Percentiles rank a stretch among this genome's conserved stretches.
These are phyloP conservation scores for Boletus vermiculosoides DNA, from an alignment of 768 basidiomycete species.

Conservation along the genomic window DNA sequence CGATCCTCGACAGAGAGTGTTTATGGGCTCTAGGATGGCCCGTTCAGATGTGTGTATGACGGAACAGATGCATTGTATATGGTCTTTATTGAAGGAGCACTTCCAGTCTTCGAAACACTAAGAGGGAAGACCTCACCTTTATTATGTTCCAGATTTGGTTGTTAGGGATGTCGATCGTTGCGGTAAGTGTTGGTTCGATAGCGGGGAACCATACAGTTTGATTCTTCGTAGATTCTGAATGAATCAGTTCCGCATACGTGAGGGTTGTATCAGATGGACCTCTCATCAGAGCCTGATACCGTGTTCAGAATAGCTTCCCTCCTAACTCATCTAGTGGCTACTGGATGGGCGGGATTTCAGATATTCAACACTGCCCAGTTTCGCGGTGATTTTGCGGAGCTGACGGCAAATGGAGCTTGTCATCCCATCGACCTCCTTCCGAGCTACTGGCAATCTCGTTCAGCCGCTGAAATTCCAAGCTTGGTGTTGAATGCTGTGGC, in stretches of 20 bases:
- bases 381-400: slow-evolving; percentile 33
- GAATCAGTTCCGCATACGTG: slow-evolving; percentile 79
- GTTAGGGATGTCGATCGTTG: slow-evolving; percentile 72
- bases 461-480: slow-evolving; percentile 60
- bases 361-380: slow-evolving; percentile 60
- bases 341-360: slow-evolving; percentile 71
- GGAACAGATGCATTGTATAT: not conserved
- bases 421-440: slow-evolving; percentile 52
- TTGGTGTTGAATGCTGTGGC: slow-evolving; percentile 61
- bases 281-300: not conserved
- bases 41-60: slow-evolving; percentile 53
- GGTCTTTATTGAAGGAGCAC: not conserved
- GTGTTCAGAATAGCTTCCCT: slow-evolving; percentile 54
- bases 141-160: slow-evolving; percentile 81
- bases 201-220: slow-evolving; percentile 16
- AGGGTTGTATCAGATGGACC: not conserved
- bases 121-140: slow-evolving; percentile 77
- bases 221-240: slow-evolving; percentile 42
- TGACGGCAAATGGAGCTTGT: slow-evolving; percentile 65
- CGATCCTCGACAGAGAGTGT: slow-evolving; percentile 47
- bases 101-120: slow-evolving; percentile 62
- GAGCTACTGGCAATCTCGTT: slow-evolving; percentile 62
- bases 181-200: slow-evolving; percentile 31
- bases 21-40: slow-evolving; percentile 69
- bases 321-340: slow-evolving; percentile 70